Percentiles rank a stretch among this genome's conserved stretches.
Conservation (phyloP, 805 yeast genomes). For the Pichia kluyveri region DNA sequence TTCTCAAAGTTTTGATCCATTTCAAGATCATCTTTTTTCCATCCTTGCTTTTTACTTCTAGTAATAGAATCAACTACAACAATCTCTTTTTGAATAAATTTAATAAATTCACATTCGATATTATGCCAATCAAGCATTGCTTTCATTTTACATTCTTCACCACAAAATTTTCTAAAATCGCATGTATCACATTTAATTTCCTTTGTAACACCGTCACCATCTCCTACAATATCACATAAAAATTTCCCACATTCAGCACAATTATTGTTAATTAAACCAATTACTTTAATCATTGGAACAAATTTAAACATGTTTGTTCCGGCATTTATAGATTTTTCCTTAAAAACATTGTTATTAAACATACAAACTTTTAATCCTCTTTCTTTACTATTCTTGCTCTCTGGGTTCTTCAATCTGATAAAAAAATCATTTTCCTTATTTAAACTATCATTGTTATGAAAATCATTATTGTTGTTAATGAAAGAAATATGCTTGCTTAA, state of each 20-base stretch:
- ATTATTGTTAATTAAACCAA: conserved; percentile 1
- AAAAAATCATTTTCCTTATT: not conserved
- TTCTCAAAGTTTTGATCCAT: not conserved
- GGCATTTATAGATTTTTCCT: not conserved
- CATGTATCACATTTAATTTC: conserved; percentile 1
- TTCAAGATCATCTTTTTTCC: not conserved
- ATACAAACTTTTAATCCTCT: conserved; percentile 7
- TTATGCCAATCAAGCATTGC: conserved; percentile 5
- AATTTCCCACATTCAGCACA: conserved; percentile 7
- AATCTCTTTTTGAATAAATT: not conserved
- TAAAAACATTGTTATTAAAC: not conserved
- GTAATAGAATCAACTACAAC: not conserved
- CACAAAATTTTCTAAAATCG: conserved; percentile 2
- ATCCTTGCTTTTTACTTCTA: not conserved
- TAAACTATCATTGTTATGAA: not conserved
- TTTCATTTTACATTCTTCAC: conserved; percentile 1
- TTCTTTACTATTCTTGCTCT: not conserved
- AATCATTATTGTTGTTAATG: too few relatives aligned
- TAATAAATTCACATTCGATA: conserved; percentile 7
- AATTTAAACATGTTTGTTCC: conserved; percentile 5
- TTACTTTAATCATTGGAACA: conserved; percentile 5
- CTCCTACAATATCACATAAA: not conserved
- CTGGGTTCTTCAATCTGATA: conserved; percentile 1
- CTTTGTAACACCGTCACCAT: not conserved
- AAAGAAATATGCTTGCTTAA: too few relatives aligned